phyloP scores from a whole-genome alignment of 768 basidiomycete species.

The Hericium erinaceus region DNA sequence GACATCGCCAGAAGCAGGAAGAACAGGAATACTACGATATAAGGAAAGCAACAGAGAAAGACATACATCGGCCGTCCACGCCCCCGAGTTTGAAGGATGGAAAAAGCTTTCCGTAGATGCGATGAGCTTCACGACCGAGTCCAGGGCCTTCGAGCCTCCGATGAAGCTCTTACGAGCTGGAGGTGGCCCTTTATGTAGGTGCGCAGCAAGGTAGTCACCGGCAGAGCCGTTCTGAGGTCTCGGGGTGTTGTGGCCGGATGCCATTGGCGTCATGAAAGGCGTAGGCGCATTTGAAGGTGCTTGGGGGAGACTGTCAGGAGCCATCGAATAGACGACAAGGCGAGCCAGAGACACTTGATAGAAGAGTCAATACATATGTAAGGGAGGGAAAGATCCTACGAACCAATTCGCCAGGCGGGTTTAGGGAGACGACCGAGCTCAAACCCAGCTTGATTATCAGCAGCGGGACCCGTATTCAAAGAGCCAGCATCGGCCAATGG shows the following conservation, averaged over 20 bases:
- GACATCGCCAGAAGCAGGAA: background rate
- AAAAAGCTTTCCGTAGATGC: slow-evolving; percentile 87
- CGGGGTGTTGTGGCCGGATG: slow-evolving; percentile 54
- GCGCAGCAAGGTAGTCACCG: slow-evolving; percentile 51
- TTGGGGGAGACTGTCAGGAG: slow-evolving; percentile 47
- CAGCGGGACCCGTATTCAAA: slow-evolving; percentile 64
- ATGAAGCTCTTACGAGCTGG: slow-evolving; percentile 46
- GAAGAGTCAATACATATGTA: slow-evolving; percentile 8
- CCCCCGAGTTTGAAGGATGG: slow-evolving; percentile 81
- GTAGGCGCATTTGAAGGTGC: slow-evolving; percentile 59
- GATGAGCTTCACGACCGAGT: slow-evolving; percentile 76
- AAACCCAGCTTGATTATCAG: slow-evolving; percentile 64
- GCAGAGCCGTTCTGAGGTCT: slow-evolving; percentile 35
- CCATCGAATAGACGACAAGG: slow-evolving; percentile 87
- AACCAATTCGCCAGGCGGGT: slow-evolving; percentile 65
- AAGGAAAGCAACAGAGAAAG: slow-evolving; percentile 17
- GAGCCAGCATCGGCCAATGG: slow-evolving; percentile 67
- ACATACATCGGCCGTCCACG: slow-evolving; percentile 66
- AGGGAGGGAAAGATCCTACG: slow-evolving; percentile 9
- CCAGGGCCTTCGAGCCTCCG: slow-evolving; percentile 79
- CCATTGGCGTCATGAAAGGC: slow-evolving; percentile 62
- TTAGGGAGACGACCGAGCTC: slow-evolving; percentile 68
- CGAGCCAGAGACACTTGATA: slow-evolving; percentile 64
- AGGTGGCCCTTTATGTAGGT: slow-evolving; percentile 38
- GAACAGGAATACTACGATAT: slow-evolving; percentile 1